Evolutionary conservation across 2,329 filamentous ascomycete genomes (phyloP).

Genomic region (Pyrenophora teres): DNA sequence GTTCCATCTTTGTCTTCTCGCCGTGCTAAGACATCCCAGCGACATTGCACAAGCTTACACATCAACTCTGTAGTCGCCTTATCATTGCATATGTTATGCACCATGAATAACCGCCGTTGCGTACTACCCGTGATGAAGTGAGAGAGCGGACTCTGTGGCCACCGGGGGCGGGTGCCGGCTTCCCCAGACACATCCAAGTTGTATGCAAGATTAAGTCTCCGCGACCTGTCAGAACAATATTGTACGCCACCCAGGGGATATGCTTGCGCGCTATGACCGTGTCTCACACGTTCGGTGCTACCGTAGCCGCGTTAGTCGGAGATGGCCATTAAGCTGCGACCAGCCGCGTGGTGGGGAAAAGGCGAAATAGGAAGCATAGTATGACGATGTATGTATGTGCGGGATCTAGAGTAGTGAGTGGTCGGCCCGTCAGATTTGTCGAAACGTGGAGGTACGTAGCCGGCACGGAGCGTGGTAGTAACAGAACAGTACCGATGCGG

Average conservation of each 20-base stretch:
- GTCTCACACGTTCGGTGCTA: slow-evolving; percentile 18
- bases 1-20: background rate
- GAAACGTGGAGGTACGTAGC: slow-evolving; percentile 1
- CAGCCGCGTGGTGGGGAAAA: background rate
- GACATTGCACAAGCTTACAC: background rate
- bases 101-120: slow-evolving; percentile 18
- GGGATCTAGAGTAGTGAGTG: background rate
- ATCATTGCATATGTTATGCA: slow-evolving; percentile 11
- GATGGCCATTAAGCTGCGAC: slow-evolving; percentile 4
- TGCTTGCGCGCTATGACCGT: slow-evolving; percentile 3
- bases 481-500: slow-evolving; percentile 1
- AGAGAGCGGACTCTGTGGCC: slow-evolving; percentile 13
- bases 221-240: slow-evolving; percentile 20
- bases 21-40: background rate
- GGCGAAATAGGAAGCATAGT: background rate
- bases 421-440: background rate
- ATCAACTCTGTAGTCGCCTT: background rate
- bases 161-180: slow-evolving; percentile 24
- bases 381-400: background rate
- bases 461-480: background rate
- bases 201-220: slow-evolving; percentile 12
- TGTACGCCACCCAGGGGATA: slow-evolving; percentile 3
- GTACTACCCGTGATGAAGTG: slow-evolving; percentile 18
- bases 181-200: slow-evolving; percentile 20
- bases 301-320: slow-evolving; percentile 5